Percentiles rank a stretch among this genome's conserved stretches.
Conservation (phyloP, 192 early-diverging fungal genomes). For the Coemansia sp. region DNA sequence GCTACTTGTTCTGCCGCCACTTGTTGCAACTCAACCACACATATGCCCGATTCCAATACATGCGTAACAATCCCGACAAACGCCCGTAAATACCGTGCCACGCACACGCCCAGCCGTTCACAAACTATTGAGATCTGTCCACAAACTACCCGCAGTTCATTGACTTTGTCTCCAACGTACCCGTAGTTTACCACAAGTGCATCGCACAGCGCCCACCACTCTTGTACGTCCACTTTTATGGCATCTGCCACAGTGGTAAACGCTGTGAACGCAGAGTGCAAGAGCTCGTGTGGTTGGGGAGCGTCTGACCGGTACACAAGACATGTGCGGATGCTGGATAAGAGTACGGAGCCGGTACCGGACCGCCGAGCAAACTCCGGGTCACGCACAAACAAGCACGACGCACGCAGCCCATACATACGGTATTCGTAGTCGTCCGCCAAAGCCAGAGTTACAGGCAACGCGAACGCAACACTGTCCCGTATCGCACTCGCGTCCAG, state of each 20-base stretch:
- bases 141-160: slow-evolving; percentile 15
- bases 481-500: slow-evolving; percentile 11
- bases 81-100: slow-evolving; percentile 32
- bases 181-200: slow-evolving; percentile 24
- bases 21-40: slow-evolving; percentile 25
- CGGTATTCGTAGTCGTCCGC: slow-evolving; percentile 42
- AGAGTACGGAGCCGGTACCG: slow-evolving; percentile 32
- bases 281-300: slow-evolving; percentile 9
- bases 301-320: slow-evolving; percentile 29
- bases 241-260: slow-evolving; percentile 9
- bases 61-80: slow-evolving; percentile 27
- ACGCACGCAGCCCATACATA: slow-evolving; percentile 25
- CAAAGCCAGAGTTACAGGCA: slow-evolving; percentile 33
- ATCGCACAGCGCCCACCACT: slow-evolving; percentile 33
- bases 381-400: slow-evolving; percentile 2
- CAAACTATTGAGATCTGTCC: slow-evolving; percentile 15
- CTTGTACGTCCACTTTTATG: background rate
- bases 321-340: slow-evolving; percentile 16
- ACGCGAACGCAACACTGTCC: slow-evolving; percentile 17
- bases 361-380: slow-evolving; percentile 32
- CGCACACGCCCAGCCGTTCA: slow-evolving; percentile 23
- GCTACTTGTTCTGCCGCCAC: slow-evolving; percentile 19
- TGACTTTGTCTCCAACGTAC: slow-evolving; percentile 36
- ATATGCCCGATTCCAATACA: slow-evolving; percentile 17
- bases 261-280: slow-evolving; percentile 19